Evolutionary conservation across 177 flowering plant genomes (phyloP).

Genomic region (Vitis hybrid): DNA sequence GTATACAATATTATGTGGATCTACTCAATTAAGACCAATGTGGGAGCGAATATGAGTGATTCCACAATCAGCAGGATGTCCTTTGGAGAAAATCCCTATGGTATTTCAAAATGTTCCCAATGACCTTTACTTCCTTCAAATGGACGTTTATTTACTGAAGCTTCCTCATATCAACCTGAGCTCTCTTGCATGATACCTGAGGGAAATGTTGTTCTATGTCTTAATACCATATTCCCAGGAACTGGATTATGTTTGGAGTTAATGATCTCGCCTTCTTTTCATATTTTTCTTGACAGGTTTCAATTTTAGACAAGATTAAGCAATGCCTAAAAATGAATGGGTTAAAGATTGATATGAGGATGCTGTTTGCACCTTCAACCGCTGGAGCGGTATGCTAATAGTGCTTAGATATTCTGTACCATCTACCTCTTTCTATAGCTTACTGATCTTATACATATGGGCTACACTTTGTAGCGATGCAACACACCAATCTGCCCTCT

Average conservation of each 20-base stretch:
- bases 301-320: neutral
- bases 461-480: neutral
- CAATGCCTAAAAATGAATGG: neutral
- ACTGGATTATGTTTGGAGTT: neutral
- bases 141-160: constrained; percentile 11
- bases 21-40: constrained; percentile 20
- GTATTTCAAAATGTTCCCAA: no score
- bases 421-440: no score
- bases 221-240: neutral
- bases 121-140: constrained; percentile 25
- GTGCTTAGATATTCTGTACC: neutral
- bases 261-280: no score
- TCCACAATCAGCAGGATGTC: no score
- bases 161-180: constrained; percentile 11
- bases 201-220: neutral
- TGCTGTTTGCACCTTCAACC: constrained; percentile 29
- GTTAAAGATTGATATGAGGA: constrained; percentile 13
- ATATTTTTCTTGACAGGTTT: constrained; percentile 11
- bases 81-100: no score
- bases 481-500: neutral
- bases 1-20: constrained; percentile 58
- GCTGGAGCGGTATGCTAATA: constrained; percentile 28
- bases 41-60: constrained; percentile 7
- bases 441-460: neutral
- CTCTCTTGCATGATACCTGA: constrained; percentile 15